Percentiles rank a stretch among this genome's conserved stretches.
Evolutionary conservation across 148 eudicot species (phyloP).

Genomic region (Nepenthes gracilis): DNA sequence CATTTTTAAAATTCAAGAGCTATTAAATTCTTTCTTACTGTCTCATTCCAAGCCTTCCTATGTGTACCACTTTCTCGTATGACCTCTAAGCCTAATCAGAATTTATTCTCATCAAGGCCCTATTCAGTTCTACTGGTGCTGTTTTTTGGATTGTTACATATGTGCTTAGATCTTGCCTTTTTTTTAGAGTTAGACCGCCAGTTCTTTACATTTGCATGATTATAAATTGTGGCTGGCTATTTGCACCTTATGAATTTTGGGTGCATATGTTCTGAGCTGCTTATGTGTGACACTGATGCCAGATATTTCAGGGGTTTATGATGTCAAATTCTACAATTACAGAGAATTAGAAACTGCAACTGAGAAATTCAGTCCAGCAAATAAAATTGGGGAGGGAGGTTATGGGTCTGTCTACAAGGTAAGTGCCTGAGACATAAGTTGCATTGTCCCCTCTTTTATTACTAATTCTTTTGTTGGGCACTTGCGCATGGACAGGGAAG

Average conservation of each 20-base stretch:
- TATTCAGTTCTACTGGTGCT: background rate
- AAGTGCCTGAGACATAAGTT: conserved; percentile 2
- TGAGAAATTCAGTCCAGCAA: conserved; percentile 33
- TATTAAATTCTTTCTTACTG: too few relatives aligned
- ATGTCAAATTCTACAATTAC: conserved; percentile 43
- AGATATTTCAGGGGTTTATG: conserved; percentile 32
- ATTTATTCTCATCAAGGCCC: too few relatives aligned
- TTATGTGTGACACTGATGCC: too few relatives aligned
- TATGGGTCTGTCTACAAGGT: conserved; percentile 91
- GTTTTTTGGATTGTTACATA: conserved; percentile 1
- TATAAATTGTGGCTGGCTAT: too few relatives aligned
- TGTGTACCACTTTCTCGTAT: too few relatives aligned
- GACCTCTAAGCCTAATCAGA: too few relatives aligned
- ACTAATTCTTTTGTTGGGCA: conserved; percentile 1
- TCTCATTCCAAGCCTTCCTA: too few relatives aligned
- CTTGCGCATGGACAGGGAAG: conserved; percentile 42
- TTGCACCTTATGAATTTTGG: background rate
- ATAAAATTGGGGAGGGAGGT: conserved; percentile 81
- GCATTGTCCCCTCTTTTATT: background rate
- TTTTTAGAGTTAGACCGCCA: too few relatives aligned
- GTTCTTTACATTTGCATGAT: too few relatives aligned
- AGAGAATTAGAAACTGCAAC: conserved; percentile 56
- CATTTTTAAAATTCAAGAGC: background rate
- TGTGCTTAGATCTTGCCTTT: background rate
- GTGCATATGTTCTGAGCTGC: background rate